phyloP scores from a whole-genome alignment of 495 filamentous ascomycete species.

The Penicillium canariense region DNA sequence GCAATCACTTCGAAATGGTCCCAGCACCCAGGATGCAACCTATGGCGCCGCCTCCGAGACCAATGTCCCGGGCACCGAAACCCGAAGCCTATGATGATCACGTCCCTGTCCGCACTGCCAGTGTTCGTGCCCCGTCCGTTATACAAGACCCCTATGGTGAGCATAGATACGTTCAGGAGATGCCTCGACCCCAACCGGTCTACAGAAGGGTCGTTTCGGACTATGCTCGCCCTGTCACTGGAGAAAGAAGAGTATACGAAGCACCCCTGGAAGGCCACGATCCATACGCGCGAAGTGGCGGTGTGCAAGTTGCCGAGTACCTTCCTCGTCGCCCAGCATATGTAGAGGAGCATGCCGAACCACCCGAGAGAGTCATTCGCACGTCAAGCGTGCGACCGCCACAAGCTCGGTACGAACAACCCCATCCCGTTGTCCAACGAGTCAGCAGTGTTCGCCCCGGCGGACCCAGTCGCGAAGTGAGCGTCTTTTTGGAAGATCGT shows the following conservation, averaged over 20 bases:
- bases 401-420: constrained; percentile 53
- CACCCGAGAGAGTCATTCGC: constrained; percentile 55
- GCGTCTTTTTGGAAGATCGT: constrained; percentile 42
- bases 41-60: constrained; percentile 50
- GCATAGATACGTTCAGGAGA: constrained; percentile 46
- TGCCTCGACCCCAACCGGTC: constrained; percentile 39
- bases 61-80: constrained; percentile 30
- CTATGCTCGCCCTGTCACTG: constrained; percentile 35
- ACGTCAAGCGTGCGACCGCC: constrained; percentile 58
- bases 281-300: constrained; percentile 35
- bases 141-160: constrained; percentile 42
- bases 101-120: constrained; percentile 31
- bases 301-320: constrained; percentile 46
- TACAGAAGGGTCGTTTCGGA: constrained; percentile 44
- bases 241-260: constrained; percentile 34
- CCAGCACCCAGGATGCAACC: constrained; percentile 42
- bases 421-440: constrained; percentile 45
- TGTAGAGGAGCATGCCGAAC: constrained; percentile 43
- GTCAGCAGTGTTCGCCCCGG: constrained; percentile 52
- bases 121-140: constrained; percentile 42
- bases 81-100: constrained; percentile 41
- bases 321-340: constrained; percentile 34
- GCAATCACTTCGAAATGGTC: constrained; percentile 65
- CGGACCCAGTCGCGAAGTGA: constrained; percentile 33
- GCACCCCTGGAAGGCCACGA: constrained; percentile 36